Evolutionary conservation across 495 filamentous ascomycete genomes (phyloP).

Genomic region (Annulohypoxylon stygium): DNA sequence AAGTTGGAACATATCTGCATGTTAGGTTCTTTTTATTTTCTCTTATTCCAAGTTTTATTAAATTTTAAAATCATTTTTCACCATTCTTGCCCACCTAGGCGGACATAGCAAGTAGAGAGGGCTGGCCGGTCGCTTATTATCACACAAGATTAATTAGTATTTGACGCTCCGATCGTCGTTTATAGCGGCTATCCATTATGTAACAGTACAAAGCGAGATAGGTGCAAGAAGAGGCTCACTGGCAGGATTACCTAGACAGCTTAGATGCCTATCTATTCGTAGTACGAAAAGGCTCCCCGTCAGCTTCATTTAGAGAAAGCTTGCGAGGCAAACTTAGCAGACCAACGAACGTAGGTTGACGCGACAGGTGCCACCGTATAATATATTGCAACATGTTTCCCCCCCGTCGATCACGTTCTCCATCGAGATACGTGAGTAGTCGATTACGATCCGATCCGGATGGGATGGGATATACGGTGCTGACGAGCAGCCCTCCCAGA

Average conservation of each 20-base stretch:
- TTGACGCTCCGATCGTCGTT: not conserved
- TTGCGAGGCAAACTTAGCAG: too few species aligned
- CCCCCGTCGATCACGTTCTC: not conserved
- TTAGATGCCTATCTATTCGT: not conserved
- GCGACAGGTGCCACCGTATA: not conserved
- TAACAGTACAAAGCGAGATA: conserved; percentile 2
- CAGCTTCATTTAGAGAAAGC: too few species aligned
- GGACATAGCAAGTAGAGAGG: not conserved
- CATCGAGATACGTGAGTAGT: conserved; percentile 8
- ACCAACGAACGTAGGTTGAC: not conserved
- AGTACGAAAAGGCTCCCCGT: not conserved
- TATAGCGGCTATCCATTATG: not conserved
- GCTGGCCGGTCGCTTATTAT: not conserved
- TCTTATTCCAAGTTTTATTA: conserved; percentile 8
- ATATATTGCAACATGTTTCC: not conserved
- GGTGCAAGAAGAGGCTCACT: too few species aligned
- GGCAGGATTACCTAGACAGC: not conserved
- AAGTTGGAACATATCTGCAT: conserved; percentile 7
- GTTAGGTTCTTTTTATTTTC: not conserved
- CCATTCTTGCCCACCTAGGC: not conserved
- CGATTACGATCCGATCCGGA: conserved; percentile 12
- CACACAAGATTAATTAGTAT: not conserved
- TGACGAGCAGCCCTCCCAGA: not conserved
- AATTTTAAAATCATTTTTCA: not conserved
- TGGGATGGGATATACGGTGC: not conserved